phyloP scores from a whole-genome alignment of 805 yeast genomes.

The Alloascoidea hylecoeti region DNA sequence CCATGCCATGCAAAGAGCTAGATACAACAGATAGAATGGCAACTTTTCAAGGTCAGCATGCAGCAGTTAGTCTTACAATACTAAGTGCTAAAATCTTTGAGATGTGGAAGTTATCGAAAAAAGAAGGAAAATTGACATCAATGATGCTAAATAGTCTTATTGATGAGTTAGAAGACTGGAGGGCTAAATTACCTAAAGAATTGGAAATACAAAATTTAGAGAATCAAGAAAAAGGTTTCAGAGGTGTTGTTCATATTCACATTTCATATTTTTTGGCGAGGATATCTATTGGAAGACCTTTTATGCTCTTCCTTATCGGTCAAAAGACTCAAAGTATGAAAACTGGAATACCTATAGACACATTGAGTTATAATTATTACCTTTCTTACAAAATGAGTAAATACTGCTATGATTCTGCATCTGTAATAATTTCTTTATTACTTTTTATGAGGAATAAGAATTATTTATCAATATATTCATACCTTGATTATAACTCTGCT shows the following conservation, averaged over 20 bases:
- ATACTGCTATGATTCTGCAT: slow-evolving; percentile 1
- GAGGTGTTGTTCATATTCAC: slow-evolving; percentile 1
- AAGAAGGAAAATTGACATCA: background rate
- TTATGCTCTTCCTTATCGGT: background rate
- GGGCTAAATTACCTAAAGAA: background rate
- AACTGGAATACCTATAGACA: background rate
- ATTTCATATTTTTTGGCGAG: background rate
- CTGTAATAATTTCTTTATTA: background rate
- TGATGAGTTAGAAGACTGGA: background rate
- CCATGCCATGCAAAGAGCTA: background rate
- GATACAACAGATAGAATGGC: background rate
- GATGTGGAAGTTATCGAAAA: background rate
- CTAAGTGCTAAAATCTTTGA: background rate
- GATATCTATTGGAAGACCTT: background rate
- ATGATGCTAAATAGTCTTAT: background rate
- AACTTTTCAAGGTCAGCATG: background rate
- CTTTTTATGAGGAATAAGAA: background rate
- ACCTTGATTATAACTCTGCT: background rate
- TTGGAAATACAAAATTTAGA: background rate
- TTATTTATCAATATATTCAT: background rate
- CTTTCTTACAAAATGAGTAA: background rate
- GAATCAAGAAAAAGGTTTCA: background rate
- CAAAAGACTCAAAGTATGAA: background rate
- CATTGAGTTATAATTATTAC: background rate
- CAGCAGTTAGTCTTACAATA: background rate